These are phyloP conservation scores for Penicillium bialowiezense DNA, from an alignment of 495 filamentous ascomycete species.

Conservation along the genomic window DNA sequence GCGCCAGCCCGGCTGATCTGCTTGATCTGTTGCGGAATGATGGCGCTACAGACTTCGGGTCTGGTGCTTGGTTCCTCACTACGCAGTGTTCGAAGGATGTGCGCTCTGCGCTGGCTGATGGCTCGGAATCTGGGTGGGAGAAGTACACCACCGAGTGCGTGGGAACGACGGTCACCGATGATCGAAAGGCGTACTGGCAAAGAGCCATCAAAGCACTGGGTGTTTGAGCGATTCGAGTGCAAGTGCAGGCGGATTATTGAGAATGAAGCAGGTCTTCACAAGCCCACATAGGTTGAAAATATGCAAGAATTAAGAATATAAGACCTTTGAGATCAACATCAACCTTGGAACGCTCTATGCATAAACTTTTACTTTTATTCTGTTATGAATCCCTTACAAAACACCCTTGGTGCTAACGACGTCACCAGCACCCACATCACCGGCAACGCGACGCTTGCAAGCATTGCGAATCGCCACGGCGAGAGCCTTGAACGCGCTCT, in stretches of 20 bases:
- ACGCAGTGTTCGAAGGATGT: constrained; percentile 57
- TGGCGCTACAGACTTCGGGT: constrained; percentile 64
- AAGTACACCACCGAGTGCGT: constrained; percentile 65
- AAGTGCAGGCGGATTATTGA: too few relatives aligned
- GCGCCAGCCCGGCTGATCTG: constrained; percentile 46
- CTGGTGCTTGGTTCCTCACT: constrained; percentile 71
- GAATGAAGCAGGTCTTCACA: too few relatives aligned
- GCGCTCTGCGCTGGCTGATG: constrained; percentile 43
- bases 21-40: constrained; percentile 58
- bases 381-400: too few relatives aligned
- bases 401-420: constrained; percentile 94
- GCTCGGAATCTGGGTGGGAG: constrained; percentile 54
- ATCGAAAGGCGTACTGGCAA: constrained; percentile 56
- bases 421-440: constrained; percentile 81
- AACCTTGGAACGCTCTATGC: too few relatives aligned
- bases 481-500: constrained; percentile 96
- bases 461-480: constrained; percentile 80
- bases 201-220: constrained; percentile 39
- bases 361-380: too few relatives aligned
- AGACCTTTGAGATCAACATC: too few relatives aligned
- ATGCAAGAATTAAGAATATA: too few relatives aligned
- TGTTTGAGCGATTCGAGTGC: constrained; percentile 3
- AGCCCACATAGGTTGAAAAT: too few relatives aligned
- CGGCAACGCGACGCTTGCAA: constrained; percentile 63
- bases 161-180: constrained; percentile 46